phyloP scores from a whole-genome alignment of 73 alveolate genomes.

The Vitrella brassicaformis region DNA sequence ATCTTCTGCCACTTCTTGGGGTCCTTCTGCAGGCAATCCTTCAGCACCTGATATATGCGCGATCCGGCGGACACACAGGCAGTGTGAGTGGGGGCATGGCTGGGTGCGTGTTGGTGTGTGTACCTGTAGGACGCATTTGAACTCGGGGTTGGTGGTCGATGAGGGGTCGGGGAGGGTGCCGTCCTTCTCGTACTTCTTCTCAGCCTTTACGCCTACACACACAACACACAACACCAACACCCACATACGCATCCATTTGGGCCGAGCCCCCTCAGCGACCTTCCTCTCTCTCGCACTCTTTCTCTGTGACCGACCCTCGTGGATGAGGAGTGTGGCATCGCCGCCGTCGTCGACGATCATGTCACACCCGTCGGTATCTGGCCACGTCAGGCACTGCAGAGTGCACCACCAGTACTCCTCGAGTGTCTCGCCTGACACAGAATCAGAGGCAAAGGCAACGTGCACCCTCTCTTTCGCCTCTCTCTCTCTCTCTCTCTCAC shows the following conservation, averaged over 20 bases:
- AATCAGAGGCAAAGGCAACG: too few species aligned
- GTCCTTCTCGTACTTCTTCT: slow-evolving; percentile 52
- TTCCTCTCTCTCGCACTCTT: slow-evolving; percentile 64
- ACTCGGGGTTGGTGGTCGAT: slow-evolving; percentile 53
- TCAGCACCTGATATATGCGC: too few species aligned
- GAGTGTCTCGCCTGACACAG: too few species aligned
- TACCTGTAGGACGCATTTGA: slow-evolving; percentile 48
- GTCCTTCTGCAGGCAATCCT: slow-evolving; percentile 59
- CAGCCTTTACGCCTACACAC: slow-evolving; percentile 17
- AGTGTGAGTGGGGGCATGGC: too few species aligned
- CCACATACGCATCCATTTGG: too few species aligned
- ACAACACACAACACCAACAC: too few species aligned
- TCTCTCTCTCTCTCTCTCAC: too few species aligned
- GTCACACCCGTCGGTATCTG: slow-evolving; percentile 78
- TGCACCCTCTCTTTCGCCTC: too few species aligned
- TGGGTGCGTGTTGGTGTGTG: too few species aligned
- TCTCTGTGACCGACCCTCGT: slow-evolving; percentile 82
- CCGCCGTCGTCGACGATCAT: slow-evolving; percentile 91
- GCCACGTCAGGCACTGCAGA: slow-evolving; percentile 73
- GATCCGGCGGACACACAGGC: too few species aligned
- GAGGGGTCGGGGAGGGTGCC: slow-evolving; percentile 66
- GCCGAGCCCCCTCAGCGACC: slow-evolving; percentile 41
- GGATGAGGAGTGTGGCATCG: slow-evolving; percentile 86
- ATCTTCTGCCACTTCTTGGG: slow-evolving; percentile 73
- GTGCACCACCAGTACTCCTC: slow-evolving; percentile 94